These are phyloP conservation scores for Sporothrix pseudoabietina DNA, from an alignment of 2,329 filamentous ascomycete species.

Conservation along the genomic window DNA sequence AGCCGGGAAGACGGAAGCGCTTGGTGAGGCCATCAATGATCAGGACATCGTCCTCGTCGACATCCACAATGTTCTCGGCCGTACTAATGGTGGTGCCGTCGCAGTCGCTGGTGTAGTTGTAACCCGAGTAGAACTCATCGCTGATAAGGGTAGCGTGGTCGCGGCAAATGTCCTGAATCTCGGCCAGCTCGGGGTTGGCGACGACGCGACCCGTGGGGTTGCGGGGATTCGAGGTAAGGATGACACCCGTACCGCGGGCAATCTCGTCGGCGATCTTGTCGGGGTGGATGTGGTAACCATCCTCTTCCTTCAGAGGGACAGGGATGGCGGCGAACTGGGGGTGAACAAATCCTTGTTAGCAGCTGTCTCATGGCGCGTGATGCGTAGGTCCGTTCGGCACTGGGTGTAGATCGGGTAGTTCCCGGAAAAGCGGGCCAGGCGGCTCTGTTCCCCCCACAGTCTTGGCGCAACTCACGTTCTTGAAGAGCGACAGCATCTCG, in stretches of 20 bases:
- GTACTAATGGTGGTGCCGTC: constrained; percentile 87
- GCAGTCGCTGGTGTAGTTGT: constrained; percentile 93
- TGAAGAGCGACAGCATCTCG: constrained; percentile 94
- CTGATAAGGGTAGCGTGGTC: constrained; percentile 89
- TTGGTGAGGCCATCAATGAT: constrained; percentile 96
- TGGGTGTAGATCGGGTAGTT: neutral
- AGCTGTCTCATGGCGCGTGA: too few relatives aligned
- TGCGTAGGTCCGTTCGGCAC: neutral
- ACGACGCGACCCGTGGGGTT: constrained; percentile 93
- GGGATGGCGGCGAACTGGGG: constrained; percentile 79
- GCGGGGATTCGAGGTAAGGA: constrained; percentile 91
- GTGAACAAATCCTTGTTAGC: neutral
- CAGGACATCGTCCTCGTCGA: constrained; percentile 86
- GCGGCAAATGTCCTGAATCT: constrained; percentile 92
- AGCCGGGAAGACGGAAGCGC: constrained; percentile 92
- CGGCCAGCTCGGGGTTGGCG: constrained; percentile 77
- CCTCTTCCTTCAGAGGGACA: constrained; percentile 78
- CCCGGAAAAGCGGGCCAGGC: neutral
- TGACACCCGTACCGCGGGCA: constrained; percentile 79
- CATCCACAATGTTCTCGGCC: constrained; percentile 86
- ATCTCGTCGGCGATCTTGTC: constrained; percentile 93
- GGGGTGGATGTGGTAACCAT: constrained; percentile 90
- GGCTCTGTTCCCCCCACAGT: neutral
- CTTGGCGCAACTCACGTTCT: constrained; percentile 61
- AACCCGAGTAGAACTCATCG: constrained; percentile 95